Conservation (phyloP, 2,329 filamentous ascomycete species). For the Colletotrichum sp. region DNA sequence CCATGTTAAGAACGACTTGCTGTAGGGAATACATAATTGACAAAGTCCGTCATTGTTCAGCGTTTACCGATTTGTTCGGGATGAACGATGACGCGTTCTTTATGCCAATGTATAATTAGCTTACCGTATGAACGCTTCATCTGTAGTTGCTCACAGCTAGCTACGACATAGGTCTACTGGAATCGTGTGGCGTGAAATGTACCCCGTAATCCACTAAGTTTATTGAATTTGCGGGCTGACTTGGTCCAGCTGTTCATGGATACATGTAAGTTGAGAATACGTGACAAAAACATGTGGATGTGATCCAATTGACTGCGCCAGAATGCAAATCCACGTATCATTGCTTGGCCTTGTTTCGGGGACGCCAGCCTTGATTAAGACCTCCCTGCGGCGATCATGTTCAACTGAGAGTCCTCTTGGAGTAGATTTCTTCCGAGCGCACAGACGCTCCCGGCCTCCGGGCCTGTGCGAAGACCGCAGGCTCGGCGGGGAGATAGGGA, state of each 20-base stretch:
- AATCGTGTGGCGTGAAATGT: neutral
- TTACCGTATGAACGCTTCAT: neutral
- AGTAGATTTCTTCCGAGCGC: neutral
- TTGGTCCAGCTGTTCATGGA: neutral
- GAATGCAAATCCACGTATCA: neutral
- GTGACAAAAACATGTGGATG: neutral
- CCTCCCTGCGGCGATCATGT: neutral
- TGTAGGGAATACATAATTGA: neutral
- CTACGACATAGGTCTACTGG: fast-evolving
- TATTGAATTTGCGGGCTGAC: neutral
- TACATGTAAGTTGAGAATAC: neutral
- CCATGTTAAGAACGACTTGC: neutral
- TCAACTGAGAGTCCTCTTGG: neutral
- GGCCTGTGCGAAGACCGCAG: neutral
- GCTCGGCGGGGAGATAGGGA: neutral
- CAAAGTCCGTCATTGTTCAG: fast-evolving
- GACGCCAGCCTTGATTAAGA: neutral
- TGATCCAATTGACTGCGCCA: neutral
- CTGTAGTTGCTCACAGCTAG: fast-evolving
- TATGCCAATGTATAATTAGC: neutral
- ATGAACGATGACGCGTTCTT: neutral
- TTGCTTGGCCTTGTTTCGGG: neutral
- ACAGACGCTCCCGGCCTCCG: neutral
- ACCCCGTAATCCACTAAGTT: neutral
- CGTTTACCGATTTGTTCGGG: neutral